A percentile compares a stretch with the other conserved stretches of the same genome.
Conservation (phyloP, 1,284 basidiomycete species). For the Ganoderma lingzhi region DNA sequence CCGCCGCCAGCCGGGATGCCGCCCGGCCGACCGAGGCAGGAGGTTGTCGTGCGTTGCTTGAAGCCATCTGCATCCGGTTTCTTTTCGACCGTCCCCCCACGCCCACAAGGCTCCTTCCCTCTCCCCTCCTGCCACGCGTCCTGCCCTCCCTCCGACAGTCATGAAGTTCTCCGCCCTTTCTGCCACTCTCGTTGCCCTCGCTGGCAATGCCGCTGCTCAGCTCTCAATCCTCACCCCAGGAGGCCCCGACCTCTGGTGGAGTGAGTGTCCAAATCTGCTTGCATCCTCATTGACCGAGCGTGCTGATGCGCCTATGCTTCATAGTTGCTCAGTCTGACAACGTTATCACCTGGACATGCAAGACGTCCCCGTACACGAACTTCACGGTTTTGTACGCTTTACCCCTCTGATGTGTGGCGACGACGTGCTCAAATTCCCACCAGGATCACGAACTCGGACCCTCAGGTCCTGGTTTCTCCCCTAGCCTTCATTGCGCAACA, state of each 20-base stretch:
- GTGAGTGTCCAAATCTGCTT: conserved; percentile 43
- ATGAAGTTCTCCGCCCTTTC: conserved; percentile 51
- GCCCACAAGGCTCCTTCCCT: conserved; percentile 23
- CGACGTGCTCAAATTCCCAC: conserved; percentile 19
- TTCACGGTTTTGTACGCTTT: conserved; percentile 53
- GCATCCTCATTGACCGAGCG: background rate
- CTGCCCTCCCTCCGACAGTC: conserved; percentile 21
- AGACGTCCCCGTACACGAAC: conserved; percentile 42
- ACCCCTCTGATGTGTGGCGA: background rate
- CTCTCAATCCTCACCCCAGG: conserved; percentile 49
- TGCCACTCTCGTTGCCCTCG: conserved; percentile 45
- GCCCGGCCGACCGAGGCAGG: conserved; percentile 15
- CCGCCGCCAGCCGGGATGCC: conserved; percentile 9
- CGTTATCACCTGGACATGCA: conserved; percentile 52
- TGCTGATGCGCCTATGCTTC: conserved; percentile 7
- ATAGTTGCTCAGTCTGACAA: conserved; percentile 45
- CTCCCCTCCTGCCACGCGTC: conserved; percentile 14
- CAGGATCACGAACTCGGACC: conserved; percentile 52
- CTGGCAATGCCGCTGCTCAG: conserved; percentile 46
- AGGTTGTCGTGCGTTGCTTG: background rate
- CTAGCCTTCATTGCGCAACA: conserved; percentile 58
- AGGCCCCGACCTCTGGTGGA: conserved; percentile 53
- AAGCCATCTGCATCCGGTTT: conserved; percentile 17
- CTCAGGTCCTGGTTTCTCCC: conserved; percentile 42
- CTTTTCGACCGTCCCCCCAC: conserved; percentile 17